Base-by-base conservation (phyloP, 768 basidiomycete species). In the Xerocomellus intermedius region DNA sequence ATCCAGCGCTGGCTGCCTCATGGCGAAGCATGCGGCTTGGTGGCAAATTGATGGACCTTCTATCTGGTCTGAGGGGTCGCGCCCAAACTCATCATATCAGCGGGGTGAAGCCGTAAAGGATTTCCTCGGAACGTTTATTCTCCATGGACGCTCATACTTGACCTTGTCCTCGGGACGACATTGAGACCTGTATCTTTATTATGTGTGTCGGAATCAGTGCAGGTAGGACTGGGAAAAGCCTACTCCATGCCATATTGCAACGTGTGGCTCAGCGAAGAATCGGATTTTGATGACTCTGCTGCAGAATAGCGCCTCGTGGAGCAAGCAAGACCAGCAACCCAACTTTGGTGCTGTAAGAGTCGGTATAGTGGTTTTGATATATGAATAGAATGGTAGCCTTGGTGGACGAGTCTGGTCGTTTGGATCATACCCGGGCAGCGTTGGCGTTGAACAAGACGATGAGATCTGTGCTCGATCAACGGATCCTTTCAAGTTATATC, bases 261-360 rank as follows among this genome's bases (percentile, higher is more conserved):
- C 62, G 55, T 65, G 65, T 48, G 10, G 9, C n/a, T 43, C 52
- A 52, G 46, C 37, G 46, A 44, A 32, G 37, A 21, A 8, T 53
- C 38, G 28, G 28, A 30, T 1, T 30, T 42, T 33, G n/a, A 39
- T 50, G 35, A 36, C 10, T 24, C 21, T 42, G 38, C 3, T 8
- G 32, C 32, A 38, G 22, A 60, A 48, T 24, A 56, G 42, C 8
- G 48, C 66, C 65, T 66, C 65, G 46, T 66, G 65, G 51, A 1
- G 30, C 12, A 46, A 59, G 63, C 63, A 22, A 62, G 66, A 65
- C 30, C 14, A 37, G 5, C 22, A 17, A 33, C 7, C 42, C 52
- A 9, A 42, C 37, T 8, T 52, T 10, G 35, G 36, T 38, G 16
- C 5, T 14, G 33, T 14, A 5, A 52, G 7, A 26, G 35, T n/a